Base-by-base conservation (phyloP, 768 basidiomycete genomes). In the Podaxis rugospora region DNA sequence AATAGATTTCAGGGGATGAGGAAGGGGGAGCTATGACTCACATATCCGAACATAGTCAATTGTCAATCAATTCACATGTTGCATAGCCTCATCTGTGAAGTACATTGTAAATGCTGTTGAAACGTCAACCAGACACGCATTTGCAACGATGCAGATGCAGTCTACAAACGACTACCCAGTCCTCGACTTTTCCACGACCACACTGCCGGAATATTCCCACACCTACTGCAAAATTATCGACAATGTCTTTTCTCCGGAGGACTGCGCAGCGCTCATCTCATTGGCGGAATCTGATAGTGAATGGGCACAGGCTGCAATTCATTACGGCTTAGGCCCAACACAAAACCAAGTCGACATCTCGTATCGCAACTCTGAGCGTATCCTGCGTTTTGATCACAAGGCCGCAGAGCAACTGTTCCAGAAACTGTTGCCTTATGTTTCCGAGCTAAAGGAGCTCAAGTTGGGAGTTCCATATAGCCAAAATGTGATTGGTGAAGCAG, bases 201-300 rank as follows among this genome's bases (percentile, higher is more conserved):
- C 72, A 2, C 69, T 80, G 3, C 65, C 72, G 0, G 64, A 69
- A 3, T 81, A 80, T 65, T 55, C 66, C 5, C 69, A 72, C 5
- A 70, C 65, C 66, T 81, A 80, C 65, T 75, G 76, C 53, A 76
- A 76, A 60, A 68, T 82, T 53, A 64, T 81, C 46, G 79, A 80
- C 67, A 64, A 75, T 46, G 55, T 79, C 21, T 75, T 82, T 64
- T 72, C 76, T 1, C 64, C 70, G 0, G 68, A 71, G 2, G 80
- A 82, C 67, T 82, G 81, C 64, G 69, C 66, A 1, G 68, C 67
- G 18, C 71, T 81, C 21, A 70, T 76, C 23, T 63, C 70, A 1
- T 68, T 78, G 9, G 78, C 78, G 2, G 70, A 72, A 21, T 72
- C 75, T 0, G 71, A 71, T 18, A 64, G 61, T 2, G 65, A 73